Percentiles rank a stretch among this genome's conserved stretches.
Evolutionary conservation across 164 flowering plant genomes (phyloP).

Genomic region (Magnolia changhungtana): DNA sequence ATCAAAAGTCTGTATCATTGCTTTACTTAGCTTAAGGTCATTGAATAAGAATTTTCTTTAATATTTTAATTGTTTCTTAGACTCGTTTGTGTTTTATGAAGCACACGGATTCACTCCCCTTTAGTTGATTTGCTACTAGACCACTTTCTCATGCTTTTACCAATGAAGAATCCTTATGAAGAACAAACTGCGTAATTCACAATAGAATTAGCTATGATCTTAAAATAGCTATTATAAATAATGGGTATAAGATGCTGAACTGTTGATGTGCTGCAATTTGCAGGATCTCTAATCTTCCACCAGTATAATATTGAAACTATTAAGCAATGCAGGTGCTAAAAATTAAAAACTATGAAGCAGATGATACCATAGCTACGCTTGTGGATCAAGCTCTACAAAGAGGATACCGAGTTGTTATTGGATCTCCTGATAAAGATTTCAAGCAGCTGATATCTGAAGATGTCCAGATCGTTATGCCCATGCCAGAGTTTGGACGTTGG

Average conservation of each 20-base stretch:
- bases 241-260: neutral
- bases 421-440: conserved; percentile 98
- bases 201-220: neutral
- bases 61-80: too few species aligned
- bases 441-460: conserved; percentile 91
- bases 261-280: conserved; percentile 6
- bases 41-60: too few species aligned
- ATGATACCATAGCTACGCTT: conserved; percentile 94
- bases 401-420: conserved; percentile 70
- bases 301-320: conserved; percentile 14
- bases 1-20: too few species aligned
- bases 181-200: neutral
- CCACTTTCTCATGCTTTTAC: neutral
- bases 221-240: neutral
- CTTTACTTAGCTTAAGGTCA: too few species aligned
- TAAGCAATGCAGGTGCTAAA: conserved; percentile 51
- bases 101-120: neutral
- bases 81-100: neutral
- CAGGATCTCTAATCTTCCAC: conserved; percentile 7
- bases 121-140: neutral
- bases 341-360: conserved; percentile 80
- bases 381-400: conserved; percentile 53
- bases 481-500: conserved; percentile 76
- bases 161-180: neutral
- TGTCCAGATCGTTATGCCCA: conserved; percentile 85